Base-by-base conservation (phyloP, 2,329 filamentous ascomycete genomes). In the Plenodomus biglobosus region DNA sequence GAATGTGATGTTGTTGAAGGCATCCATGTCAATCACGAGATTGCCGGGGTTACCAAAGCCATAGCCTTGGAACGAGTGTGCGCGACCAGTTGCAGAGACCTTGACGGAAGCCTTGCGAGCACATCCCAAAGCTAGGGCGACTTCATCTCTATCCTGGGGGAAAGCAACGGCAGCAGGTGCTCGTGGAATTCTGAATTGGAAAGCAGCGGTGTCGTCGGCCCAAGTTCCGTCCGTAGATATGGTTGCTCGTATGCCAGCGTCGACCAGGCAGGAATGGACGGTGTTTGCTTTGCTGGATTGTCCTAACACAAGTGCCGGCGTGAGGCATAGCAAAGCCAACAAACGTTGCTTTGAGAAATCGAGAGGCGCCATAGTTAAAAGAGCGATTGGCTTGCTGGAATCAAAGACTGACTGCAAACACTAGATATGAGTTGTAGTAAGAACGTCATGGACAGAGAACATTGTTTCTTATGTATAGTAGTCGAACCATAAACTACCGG, bases 11-110 rank as follows among this genome's bases (percentile, higher is more conserved):
- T 42, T 38, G 11, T 46, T 52, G 30, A 55, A 55, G 2, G 46
- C 38, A 2, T n/a, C 35, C 46, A 55, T n/a, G 16, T 52, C 30
- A 13, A 55, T 41, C 8, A 55, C 52, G 2, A 55, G 46, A 18
- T 55, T 55, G 10, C 52, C 52, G 2, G 52, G 49, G 8, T 10
- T 46, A 1, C 52, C 52, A 10, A 52, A 52, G 21, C 45, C n/a
- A 17, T 45, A 55, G 19, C 49, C 52, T 37, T 55, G 52, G 41
- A 55, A 55, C 2, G 52, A 55, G 15, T 55, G 52, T 38, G 17
- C 52, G 40, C 49, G 52, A 24, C 40, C 36, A 19, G 52, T 5
- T 1, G 42, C 43, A 7, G 49, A 52, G 17, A 55, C 52, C 19
- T 55, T 55, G 35, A 52, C 44, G 18, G 52, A 50, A 15, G 49